These are phyloP conservation scores for Amanita brunnescens DNA, from an alignment of 768 basidiomycete genomes.

Conservation along the genomic window DNA sequence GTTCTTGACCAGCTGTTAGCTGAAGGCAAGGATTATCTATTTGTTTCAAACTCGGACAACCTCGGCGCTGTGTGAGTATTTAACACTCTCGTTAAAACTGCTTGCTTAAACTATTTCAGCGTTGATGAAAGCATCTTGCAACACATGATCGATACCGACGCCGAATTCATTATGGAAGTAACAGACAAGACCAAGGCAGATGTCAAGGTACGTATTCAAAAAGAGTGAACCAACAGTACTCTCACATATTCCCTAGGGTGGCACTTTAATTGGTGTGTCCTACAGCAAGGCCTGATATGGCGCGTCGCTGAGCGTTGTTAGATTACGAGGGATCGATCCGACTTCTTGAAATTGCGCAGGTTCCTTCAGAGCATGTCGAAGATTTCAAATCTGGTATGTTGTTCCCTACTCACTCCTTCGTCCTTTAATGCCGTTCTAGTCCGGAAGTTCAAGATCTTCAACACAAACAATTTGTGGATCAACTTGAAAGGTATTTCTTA, in stretches of 20 bases:
- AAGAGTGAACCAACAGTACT: background rate
- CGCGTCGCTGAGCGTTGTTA: slow-evolving; percentile 11
- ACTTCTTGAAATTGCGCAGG: slow-evolving; percentile 90
- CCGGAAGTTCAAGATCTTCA: slow-evolving; percentile 91
- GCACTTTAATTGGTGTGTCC: slow-evolving; percentile 63
- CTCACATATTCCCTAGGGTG: slow-evolving; percentile 38
- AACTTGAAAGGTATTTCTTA: slow-evolving; percentile 53
- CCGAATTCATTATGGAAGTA: slow-evolving; percentile 92
- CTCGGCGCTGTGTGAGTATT: slow-evolving; percentile 80
- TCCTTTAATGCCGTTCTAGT: slow-evolving; percentile 25
- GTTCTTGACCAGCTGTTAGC: slow-evolving; percentile 83
- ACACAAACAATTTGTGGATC: slow-evolving; percentile 80
- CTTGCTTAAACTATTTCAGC: slow-evolving; percentile 23
- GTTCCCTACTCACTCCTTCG: background rate
- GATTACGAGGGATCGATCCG: slow-evolving; percentile 84
- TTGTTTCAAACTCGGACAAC: slow-evolving; percentile 97
- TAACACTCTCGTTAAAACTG: background rate
- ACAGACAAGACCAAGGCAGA: slow-evolving; percentile 97
- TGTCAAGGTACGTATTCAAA: slow-evolving; percentile 24
- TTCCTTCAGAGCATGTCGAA: slow-evolving; percentile 86
- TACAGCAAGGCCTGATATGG: background rate
- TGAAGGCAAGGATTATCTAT: slow-evolving; percentile 94
- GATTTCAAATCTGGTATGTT: slow-evolving; percentile 78
- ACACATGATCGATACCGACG: slow-evolving; percentile 73
- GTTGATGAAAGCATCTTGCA: slow-evolving; percentile 80